phyloP scores from a whole-genome alignment of 2,329 filamentous ascomycete species.

The Colletotrichum spinosum region DNA sequence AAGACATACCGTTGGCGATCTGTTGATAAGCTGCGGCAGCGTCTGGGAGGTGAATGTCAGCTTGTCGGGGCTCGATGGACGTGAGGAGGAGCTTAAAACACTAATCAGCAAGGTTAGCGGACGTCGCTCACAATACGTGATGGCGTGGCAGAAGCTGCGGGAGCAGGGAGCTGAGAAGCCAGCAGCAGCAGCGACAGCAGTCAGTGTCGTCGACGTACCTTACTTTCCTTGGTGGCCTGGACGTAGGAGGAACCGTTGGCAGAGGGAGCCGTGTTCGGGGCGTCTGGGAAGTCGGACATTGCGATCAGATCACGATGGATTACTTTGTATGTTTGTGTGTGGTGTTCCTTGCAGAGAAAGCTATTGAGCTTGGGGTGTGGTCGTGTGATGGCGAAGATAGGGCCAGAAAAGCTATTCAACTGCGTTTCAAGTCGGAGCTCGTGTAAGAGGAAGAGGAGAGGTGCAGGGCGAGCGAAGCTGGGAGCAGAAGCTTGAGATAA shows the following conservation, averaged over 20 bases:
- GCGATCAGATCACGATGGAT: slow-evolving; percentile 40
- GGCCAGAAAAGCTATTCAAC: background rate
- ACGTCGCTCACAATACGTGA: slow-evolving; percentile 26
- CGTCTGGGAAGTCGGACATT: slow-evolving; percentile 58
- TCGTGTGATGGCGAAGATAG: slow-evolving; percentile 36
- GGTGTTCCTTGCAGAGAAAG: slow-evolving; percentile 27
- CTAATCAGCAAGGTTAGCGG: slow-evolving; percentile 48
- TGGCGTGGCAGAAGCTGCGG: slow-evolving; percentile 14
- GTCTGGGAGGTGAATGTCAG: slow-evolving; percentile 54
- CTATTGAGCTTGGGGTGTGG: slow-evolving; percentile 10
- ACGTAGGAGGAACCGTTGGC: slow-evolving; percentile 60
- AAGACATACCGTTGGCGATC: slow-evolving; percentile 58
- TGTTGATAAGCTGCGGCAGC: slow-evolving; percentile 61
- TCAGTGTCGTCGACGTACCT: slow-evolving; percentile 52
- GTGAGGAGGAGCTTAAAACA: slow-evolving; percentile 45
- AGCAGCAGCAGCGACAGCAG: slow-evolving; percentile 26
- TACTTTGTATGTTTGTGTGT: slow-evolving; percentile 32
- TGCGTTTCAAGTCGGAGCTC: slow-evolving; percentile 32
- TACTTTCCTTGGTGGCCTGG: slow-evolving; percentile 64
- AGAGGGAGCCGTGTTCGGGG: slow-evolving; percentile 45
- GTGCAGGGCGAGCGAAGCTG: slow-evolving; percentile 5
- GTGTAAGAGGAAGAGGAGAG: slow-evolving; percentile 7
- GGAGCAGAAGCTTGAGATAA: slow-evolving; percentile 16
- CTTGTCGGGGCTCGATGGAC: slow-evolving; percentile 39
- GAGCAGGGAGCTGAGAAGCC: slow-evolving; percentile 14